Evolutionary conservation across 371 early-diverging fungal species (phyloP), one percentile per base, ranked within the genome.

Genomic region (Rhizomucor pusillus): DNA sequence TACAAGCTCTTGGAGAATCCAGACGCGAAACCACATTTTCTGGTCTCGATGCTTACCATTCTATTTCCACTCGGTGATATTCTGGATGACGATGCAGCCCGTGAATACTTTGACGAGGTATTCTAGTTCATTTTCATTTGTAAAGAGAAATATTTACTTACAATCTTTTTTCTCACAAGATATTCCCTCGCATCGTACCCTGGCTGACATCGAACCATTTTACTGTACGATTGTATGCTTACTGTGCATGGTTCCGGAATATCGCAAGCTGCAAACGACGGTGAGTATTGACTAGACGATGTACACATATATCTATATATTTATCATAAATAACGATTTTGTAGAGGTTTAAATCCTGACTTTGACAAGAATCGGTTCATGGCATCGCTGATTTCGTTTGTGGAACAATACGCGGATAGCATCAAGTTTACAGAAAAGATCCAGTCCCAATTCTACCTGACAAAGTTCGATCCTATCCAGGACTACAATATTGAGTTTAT

Each of bases 401-500:
- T 71, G 60, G 55, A 81, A 34, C 63, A 58, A 13, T 59, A 74
- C 49, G 50, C 62, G 1, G 87, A 86, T 24, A 72, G 77, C 36
- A 52, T 62, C 53, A 75, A 76, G 46, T 73, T 73, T 14, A 54
- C 63, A 34, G 71, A 71, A 13, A 83, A 79, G 62, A 66, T 75
- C 43, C 61, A 76, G 39, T 45, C 61, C 2, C 57, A 66, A 1
- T 86, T 76, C 23, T 82, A 77, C 56, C 58, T 81, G 50, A 66
- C 66, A 1, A 65, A 67, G 5, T 85, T 86, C 54, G 69, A 82
- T 58, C 78, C 82, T 14, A 40, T 74, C 10, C 43, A 55, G 41
- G 85, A 84, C 47, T 73, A 71, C 40, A 78, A 81, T 43, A 18
- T 86, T 4, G 85, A 80, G 35, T 86, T 85, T 49, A 71, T 86